These are phyloP conservation scores for Ceratobasidium sp. DNA, from an alignment of 1,284 basidiomycete genomes.

Conservation along the genomic window DNA sequence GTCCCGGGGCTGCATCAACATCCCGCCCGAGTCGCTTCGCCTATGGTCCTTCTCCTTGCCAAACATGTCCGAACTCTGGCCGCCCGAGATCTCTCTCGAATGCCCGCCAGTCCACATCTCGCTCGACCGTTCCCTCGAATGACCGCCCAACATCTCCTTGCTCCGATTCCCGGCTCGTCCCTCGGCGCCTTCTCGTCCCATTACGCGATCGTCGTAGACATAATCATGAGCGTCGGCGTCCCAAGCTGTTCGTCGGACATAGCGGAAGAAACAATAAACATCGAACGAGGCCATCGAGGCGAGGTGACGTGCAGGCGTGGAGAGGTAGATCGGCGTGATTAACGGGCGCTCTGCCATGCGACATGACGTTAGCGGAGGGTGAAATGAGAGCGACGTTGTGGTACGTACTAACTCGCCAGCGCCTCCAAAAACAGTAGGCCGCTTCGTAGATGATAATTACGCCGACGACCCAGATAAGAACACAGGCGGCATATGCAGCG, in stretches of 20 bases:
- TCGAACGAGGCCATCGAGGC: slow-evolving; percentile 82
- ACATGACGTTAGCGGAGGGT: slow-evolving; percentile 8
- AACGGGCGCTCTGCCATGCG: slow-evolving; percentile 76
- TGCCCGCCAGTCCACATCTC: not conserved
- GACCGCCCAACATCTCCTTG: not conserved
- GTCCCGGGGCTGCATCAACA: slow-evolving; percentile 21
- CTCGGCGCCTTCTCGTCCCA: slow-evolving; percentile 65
- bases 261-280: slow-evolving; percentile 85
- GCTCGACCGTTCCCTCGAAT: slow-evolving; percentile 4
- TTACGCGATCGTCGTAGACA: slow-evolving; percentile 48
- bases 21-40: slow-evolving; percentile 32
- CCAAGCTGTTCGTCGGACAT: slow-evolving; percentile 80
- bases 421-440: slow-evolving; percentile 80
- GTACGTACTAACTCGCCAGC: slow-evolving; percentile 87
- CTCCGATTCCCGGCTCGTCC: slow-evolving; percentile 34
- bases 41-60: not conserved
- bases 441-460: slow-evolving; percentile 86
- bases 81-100: slow-evolving; percentile 21
- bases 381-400: slow-evolving; percentile 1
- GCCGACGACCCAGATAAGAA: slow-evolving; percentile 79
- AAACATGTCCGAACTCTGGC: not conserved
- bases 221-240: slow-evolving; percentile 48
- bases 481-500: slow-evolving; percentile 84
- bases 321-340: slow-evolving; percentile 85
- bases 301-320: slow-evolving; percentile 78